Base-by-base conservation (phyloP, 2,329 filamentous ascomycete species). In the Aureobasidium leucospermi region DNA sequence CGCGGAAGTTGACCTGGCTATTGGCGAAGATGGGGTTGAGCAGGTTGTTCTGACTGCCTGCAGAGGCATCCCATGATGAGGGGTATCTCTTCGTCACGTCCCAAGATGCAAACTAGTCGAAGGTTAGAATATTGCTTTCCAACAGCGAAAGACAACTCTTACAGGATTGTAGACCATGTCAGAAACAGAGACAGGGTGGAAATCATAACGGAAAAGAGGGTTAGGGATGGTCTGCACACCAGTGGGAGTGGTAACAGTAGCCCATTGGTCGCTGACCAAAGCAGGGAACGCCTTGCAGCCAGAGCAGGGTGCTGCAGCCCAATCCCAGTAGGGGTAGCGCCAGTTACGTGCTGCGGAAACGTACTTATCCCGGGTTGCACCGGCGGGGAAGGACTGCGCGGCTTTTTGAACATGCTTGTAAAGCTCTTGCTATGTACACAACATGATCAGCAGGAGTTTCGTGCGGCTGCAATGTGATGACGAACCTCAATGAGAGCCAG, bases 101-200 rank as follows among this genome's bases (percentile, higher is more conserved):
- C 82, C 83, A 89, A 29, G 72, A 66, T 62, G 81, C 80, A 64
- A 85, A 82, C 82, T 86, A 23, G 11, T 31, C 23, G 10, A 46
- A 7, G 29, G 6, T 39, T 13, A 56, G 57, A 42, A 34, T 1
- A 5, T 45, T 31, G 13, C 15, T 32, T 16, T 16, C 32, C 16
- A 16, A 38, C 46, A 32, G 38, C 46, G 3, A 29, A 32, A 15
- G 36, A 28, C n/a, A 29, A 15, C 10, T 74, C 83, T 72, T 72
- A 88, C 86, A 3, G 85, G 85, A 41, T 74, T 70, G 68, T 82
- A 80, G 32, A 81, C 78, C 62, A 89, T 81, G 32, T 84, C 82
- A 4, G 78, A 75, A 31, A 74, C 70, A 59, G 85, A 80, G 15
- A 86, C 76, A 0, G 86, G 84, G 49, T 76, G 73, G 58, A 72